Percentiles rank a stretch among this genome's conserved stretches.
phyloP scores from a whole-genome alignment of 371 early-diverging fungal species.

The Mortierella sp. region DNA sequence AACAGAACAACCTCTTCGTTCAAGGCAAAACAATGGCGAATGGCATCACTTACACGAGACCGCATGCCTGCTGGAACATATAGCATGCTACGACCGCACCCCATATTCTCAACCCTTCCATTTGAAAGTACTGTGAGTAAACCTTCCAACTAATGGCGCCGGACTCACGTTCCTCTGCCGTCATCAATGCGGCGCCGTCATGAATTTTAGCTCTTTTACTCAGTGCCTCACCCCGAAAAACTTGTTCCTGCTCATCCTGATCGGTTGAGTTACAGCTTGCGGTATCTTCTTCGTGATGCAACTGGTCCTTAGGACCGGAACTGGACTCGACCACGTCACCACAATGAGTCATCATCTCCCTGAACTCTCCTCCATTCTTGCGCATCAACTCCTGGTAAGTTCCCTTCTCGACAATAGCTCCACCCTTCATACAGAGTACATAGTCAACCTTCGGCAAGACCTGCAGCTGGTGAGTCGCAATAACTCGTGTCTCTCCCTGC shows the following conservation, averaged over 20 bases:
- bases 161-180: constrained; percentile 42
- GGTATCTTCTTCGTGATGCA: not conserved
- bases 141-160: constrained; percentile 45
- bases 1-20: not conserved
- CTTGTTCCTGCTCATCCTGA: not conserved
- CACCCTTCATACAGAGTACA: constrained; percentile 39
- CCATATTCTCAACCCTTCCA: constrained; percentile 18
- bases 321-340: constrained; percentile 44
- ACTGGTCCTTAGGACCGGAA: not conserved
- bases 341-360: constrained; percentile 58
- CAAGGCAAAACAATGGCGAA: not conserved
- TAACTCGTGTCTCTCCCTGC: constrained; percentile 50
- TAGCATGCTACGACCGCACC: constrained; percentile 12
- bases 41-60: constrained; percentile 22
- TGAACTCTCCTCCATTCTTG: constrained; percentile 60
- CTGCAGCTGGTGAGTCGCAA: constrained; percentile 62
- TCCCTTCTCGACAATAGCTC: constrained; percentile 41
- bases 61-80: constrained; percentile 29
- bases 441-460: constrained; percentile 63
- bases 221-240: too few relatives aligned
- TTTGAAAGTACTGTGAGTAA: constrained; percentile 40
- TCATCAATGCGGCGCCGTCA: constrained; percentile 25
- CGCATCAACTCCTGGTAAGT: constrained; percentile 46
- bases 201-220: not conserved
- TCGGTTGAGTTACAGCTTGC: not conserved